phyloP scores from a whole-genome alignment of 441 rosid genomes.

The Jatropha podagrica region DNA sequence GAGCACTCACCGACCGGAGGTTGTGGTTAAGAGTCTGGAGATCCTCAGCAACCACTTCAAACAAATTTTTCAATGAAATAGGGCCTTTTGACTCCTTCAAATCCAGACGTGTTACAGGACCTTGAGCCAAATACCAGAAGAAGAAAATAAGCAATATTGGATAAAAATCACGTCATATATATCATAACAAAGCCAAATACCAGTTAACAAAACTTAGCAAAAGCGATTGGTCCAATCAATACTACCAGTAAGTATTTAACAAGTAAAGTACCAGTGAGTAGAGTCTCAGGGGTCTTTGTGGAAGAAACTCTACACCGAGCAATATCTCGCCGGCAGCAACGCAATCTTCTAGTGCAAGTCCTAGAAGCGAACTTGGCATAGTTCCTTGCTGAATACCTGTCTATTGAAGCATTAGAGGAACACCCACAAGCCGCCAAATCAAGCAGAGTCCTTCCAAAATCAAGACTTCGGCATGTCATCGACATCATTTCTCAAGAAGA shows the following conservation, averaged over 20 bases:
- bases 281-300: slow-evolving; percentile 48
- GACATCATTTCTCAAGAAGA: slow-evolving; percentile 54
- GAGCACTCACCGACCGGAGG: slow-evolving; percentile 72
- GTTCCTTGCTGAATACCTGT: slow-evolving; percentile 39
- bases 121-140: slow-evolving; percentile 29
- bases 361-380: slow-evolving; percentile 34
- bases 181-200: not conserved
- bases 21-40: slow-evolving; percentile 71
- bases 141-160: not conserved
- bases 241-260: not conserved
- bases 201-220: not conserved
- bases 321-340: slow-evolving; percentile 42
- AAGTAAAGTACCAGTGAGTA: slow-evolving; percentile 51
- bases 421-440: slow-evolving; percentile 67
- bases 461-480: slow-evolving; percentile 62
- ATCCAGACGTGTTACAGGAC: slow-evolving; percentile 43
- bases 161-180: not conserved
- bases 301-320: slow-evolving; percentile 49
- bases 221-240: not conserved
- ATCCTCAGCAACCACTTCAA: slow-evolving; percentile 80
- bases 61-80: slow-evolving; percentile 56
- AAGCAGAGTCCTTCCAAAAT: slow-evolving; percentile 57
- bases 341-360: slow-evolving; percentile 40
- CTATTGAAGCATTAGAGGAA: slow-evolving; percentile 50
- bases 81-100: slow-evolving; percentile 50